Evolutionary conservation across 2,329 filamentous ascomycete species (phyloP), one percentile per base, ranked within the genome.

Genomic region (Paracoccidioides brasiliensis): DNA sequence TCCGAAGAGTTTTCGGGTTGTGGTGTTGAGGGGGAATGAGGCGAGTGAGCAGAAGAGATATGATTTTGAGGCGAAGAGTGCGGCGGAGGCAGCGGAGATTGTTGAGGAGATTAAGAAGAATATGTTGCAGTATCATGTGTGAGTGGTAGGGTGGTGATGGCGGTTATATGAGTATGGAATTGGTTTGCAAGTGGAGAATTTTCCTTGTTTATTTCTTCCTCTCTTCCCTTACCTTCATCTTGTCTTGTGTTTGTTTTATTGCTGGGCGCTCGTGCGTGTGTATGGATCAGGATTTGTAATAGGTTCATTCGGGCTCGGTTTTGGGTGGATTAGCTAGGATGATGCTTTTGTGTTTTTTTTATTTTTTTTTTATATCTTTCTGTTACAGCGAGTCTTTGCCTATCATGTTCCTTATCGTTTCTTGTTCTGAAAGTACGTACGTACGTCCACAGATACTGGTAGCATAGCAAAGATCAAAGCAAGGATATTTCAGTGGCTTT

Each of bases 11-110:
- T 81, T 85, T 62, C 70, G 80, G 30, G 76, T 84, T 8, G 71
- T 83, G 44, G 80, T 84, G 15, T 78, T 80, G 55, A 74, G 79
- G 59, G 77, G 81, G 60, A 76, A 78, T 49, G 82, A 84, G 67
- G 77, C 80, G 61, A 76, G 76, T 35, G 82, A 84, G 67, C 80
- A 79, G 61, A 85, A 85, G 68, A 67, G 82, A 59, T 85, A 85
- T 67, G 82, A 85, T 62, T 84, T 85, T 66, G 82, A 84, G 66
- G 80, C 81, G 45, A 72, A 73, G 53, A 81, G 73, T 59, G 70
- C 74, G 7, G 71, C 74, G 30, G 82, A 85, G 66, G 80, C 81
- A 14, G 71, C 75, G 55, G 79, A 80, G 64, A 83, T 84, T 66
- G 81, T 84, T 50, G 74, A 75, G 50, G 82, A 84, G 69, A 81